Percentiles rank a stretch among this genome's conserved stretches.
Conservation (phyloP, 2,329 filamentous ascomycete genomes). For the Xylaria multiplex region DNA sequence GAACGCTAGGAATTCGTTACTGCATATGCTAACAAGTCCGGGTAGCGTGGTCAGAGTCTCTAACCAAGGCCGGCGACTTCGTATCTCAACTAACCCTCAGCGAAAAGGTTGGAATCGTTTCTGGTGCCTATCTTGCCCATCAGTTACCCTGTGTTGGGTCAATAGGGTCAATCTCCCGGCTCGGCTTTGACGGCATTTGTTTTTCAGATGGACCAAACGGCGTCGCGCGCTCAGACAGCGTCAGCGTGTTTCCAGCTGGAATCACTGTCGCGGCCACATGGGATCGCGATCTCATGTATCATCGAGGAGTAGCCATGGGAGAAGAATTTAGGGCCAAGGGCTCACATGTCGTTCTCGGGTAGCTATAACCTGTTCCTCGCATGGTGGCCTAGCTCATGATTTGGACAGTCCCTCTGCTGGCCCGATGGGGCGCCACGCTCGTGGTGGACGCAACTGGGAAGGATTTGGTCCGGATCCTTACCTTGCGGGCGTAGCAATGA, state of each 20-base stretch:
- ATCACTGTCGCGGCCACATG: slow-evolving; percentile 87
- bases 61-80: slow-evolving; percentile 7
- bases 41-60: slow-evolving; percentile 11
- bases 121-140: slow-evolving; percentile 1
- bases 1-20: not conserved
- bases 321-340: slow-evolving; percentile 73
- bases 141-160: slow-evolving; percentile 42
- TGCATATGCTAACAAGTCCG: not conserved
- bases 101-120: slow-evolving; percentile 14
- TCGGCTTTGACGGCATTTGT: slow-evolving; percentile 80
- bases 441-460: slow-evolving; percentile 73
- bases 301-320: slow-evolving; percentile 77
- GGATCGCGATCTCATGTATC: slow-evolving; percentile 83
- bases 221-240: slow-evolving; percentile 80
- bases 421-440: slow-evolving; percentile 56
- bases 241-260: slow-evolving; percentile 84
- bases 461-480: slow-evolving; percentile 72
- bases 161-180: slow-evolving; percentile 68
- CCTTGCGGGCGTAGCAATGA: slow-evolving; percentile 60
- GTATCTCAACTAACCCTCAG: slow-evolving; percentile 18
- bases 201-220: slow-evolving; percentile 87
- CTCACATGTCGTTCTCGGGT: slow-evolving; percentile 76
- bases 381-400: not conserved
- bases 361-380: not conserved
- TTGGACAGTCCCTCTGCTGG: slow-evolving; percentile 50